phyloP scores from a whole-genome alignment of 306 rosid species.

The Rosa lucieae region DNA sequence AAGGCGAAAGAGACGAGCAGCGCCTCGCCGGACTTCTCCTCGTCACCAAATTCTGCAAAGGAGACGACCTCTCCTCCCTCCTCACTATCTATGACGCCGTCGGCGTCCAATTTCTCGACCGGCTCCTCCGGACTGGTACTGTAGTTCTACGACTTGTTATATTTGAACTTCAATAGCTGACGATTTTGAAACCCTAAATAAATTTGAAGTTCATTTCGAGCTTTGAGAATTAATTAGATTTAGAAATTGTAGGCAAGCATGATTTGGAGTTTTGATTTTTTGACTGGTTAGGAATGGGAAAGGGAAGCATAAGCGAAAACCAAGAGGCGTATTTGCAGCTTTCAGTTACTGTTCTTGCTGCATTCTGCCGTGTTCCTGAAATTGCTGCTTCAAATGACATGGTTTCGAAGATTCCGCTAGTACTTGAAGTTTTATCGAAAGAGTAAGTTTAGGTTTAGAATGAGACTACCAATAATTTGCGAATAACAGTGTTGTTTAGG shows the following conservation, averaged over 20 bases:
- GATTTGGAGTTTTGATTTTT: neutral
- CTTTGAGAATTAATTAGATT: neutral
- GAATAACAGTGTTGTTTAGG: neutral
- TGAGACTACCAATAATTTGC: neutral
- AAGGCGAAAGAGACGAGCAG: conserved; percentile 87
- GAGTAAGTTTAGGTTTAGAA: conserved; percentile 37
- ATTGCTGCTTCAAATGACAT: conserved; percentile 73
- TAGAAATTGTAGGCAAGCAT: neutral
- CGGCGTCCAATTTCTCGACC: conserved; percentile 70
- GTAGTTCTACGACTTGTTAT: neutral
- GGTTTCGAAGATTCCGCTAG: conserved; percentile 59
- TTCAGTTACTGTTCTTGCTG: conserved; percentile 73
- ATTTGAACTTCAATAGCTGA: neutral
- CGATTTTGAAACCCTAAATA: neutral
- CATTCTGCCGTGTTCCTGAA: conserved; percentile 78
- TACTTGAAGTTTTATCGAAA: conserved; percentile 58
- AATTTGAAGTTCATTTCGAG: neutral
- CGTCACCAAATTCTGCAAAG: conserved; percentile 74
- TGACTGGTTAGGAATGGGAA: conserved; percentile 57
- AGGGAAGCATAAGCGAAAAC: conserved; percentile 43
- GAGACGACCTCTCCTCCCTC: conserved; percentile 64
- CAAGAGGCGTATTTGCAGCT: conserved; percentile 75
- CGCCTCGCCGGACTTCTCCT: conserved; percentile 92
- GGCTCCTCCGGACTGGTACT: conserved; percentile 72
- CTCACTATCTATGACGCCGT: conserved; percentile 66